Conservation (phyloP, 768 basidiomycete species). For the Rhizopogon salebrosus region DNA sequence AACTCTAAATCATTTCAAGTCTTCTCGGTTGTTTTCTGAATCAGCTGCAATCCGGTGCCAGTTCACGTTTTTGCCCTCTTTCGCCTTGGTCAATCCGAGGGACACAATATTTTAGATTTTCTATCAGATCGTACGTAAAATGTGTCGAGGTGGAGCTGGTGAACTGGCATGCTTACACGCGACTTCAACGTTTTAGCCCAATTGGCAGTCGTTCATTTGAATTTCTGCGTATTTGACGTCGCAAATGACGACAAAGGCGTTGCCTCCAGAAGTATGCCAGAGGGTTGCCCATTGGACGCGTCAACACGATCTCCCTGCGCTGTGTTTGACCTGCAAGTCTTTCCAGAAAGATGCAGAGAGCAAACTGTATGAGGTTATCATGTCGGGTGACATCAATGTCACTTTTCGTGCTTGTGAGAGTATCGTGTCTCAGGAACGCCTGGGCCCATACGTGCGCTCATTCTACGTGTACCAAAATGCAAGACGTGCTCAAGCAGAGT, state of each 20-base stretch:
- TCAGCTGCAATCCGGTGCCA: background rate
- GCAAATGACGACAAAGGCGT: conserved; percentile 7
- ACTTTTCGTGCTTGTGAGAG: conserved; percentile 35
- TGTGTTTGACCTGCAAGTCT: conserved; percentile 41
- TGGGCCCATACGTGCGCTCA: conserved; percentile 37
- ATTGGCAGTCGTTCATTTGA: background rate
- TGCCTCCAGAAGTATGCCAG: conserved; percentile 40
- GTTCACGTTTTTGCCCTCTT: background rate
- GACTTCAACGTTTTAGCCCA: conserved; percentile 1
- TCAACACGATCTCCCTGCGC: conserved; percentile 33
- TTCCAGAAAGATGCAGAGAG: conserved; percentile 45
- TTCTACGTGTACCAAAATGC: conserved; percentile 37
- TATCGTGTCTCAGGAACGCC: conserved; percentile 28
- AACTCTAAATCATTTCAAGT: background rate
- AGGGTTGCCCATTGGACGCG: conserved; percentile 34
- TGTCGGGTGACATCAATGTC: conserved; percentile 31
- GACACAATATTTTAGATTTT: background rate
- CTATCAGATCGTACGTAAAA: conserved; percentile 1
- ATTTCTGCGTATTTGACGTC: conserved; percentile 11
- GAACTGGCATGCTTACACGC: background rate
- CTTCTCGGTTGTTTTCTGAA: background rate
- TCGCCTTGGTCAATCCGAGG: background rate
- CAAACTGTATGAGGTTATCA: conserved; percentile 38
- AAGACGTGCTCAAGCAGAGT: conserved; percentile 18
- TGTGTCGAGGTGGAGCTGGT: background rate